A percentile compares a stretch with the other conserved stretches of the same genome.
These are phyloP conservation scores for Cyclotella cryptica DNA, from an alignment of 108 stramenopile species.

Conservation along the genomic window DNA sequence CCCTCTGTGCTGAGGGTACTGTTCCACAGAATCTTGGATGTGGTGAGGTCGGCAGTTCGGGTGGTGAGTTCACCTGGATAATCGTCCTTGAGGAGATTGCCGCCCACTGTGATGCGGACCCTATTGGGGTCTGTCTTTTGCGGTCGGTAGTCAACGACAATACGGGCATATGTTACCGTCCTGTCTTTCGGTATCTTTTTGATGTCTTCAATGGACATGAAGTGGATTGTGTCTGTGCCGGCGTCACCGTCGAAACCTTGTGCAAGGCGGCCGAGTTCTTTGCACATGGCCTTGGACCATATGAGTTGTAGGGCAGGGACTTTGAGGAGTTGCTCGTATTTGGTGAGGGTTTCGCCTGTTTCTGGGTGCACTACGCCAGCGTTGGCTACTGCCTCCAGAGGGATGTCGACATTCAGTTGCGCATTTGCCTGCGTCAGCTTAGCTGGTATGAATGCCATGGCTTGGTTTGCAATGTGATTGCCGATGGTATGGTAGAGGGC, in stretches of 20 bases:
- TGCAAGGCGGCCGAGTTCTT: background rate
- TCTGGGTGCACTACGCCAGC: background rate
- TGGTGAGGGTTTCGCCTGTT: slow-evolving; percentile 1
- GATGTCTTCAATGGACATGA: slow-evolving; percentile 14
- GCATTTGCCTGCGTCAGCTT: too few species aligned
- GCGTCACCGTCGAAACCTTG: background rate
- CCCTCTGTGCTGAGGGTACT: too few species aligned
- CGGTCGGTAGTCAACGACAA: too few species aligned
- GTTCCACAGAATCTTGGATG: too few species aligned
- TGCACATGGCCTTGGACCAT: background rate
- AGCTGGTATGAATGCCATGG: too few species aligned
- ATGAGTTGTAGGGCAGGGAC: background rate
- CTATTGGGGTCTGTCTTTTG: background rate
- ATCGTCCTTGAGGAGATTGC: too few species aligned
- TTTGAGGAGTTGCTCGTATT: slow-evolving; percentile 1
- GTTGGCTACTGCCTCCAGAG: background rate
- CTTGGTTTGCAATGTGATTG: too few species aligned
- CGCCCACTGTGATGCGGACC: background rate
- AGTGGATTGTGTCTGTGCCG: slow-evolving; percentile 3
- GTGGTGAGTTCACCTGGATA: too few species aligned
- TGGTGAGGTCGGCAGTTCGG: too few species aligned
- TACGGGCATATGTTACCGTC: slow-evolving; percentile 10
- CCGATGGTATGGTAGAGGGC: too few species aligned
- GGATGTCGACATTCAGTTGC: background rate
- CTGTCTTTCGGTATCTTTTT: background rate